A percentile compares a stretch with the other conserved stretches of the same genome.
Conservation (phyloP, 352 stramenopile species). For the Pythium pyrilobum region DNA sequence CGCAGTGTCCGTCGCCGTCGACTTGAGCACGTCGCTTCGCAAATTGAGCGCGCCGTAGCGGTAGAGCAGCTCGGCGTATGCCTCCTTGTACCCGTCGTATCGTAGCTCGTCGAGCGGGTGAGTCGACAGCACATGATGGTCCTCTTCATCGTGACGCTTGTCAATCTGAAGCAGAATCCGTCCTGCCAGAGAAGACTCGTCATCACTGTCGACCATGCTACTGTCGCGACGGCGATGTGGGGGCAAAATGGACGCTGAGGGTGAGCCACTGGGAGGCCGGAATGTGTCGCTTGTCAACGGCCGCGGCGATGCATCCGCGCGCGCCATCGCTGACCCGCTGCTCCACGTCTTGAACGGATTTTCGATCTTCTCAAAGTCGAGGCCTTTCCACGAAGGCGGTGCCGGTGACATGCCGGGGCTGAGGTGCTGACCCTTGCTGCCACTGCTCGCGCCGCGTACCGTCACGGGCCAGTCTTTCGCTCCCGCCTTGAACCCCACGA, state of each 20-base stretch:
- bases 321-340: slow-evolving; percentile 23
- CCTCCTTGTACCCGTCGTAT: slow-evolving; percentile 79
- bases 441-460: background rate
- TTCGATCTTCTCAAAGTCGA: slow-evolving; percentile 66
- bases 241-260: slow-evolving; percentile 23
- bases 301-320: slow-evolving; percentile 27
- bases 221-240: slow-evolving; percentile 6
- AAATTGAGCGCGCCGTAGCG: slow-evolving; percentile 71
- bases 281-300: slow-evolving; percentile 52
- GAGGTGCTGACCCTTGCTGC: background rate
- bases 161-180: slow-evolving; percentile 48
- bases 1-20: background rate
- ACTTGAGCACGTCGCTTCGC: slow-evolving; percentile 71
- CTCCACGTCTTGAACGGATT: slow-evolving; percentile 79
- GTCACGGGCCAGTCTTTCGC: slow-evolving; percentile 39
- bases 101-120: slow-evolving; percentile 44
- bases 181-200: slow-evolving; percentile 33
- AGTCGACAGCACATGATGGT: slow-evolving; percentile 43
- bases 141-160: slow-evolving; percentile 31
- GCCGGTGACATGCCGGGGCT: slow-evolving; percentile 1
- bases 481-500: background rate
- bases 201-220: slow-evolving; percentile 9
- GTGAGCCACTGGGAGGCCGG: slow-evolving; percentile 19
- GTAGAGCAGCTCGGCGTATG: slow-evolving; percentile 79
- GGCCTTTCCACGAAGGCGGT: slow-evolving; percentile 32